Evolutionary conservation across 1,139 yeast species (phyloP).

Genomic region (Saccharomyces pastorianus): DNA sequence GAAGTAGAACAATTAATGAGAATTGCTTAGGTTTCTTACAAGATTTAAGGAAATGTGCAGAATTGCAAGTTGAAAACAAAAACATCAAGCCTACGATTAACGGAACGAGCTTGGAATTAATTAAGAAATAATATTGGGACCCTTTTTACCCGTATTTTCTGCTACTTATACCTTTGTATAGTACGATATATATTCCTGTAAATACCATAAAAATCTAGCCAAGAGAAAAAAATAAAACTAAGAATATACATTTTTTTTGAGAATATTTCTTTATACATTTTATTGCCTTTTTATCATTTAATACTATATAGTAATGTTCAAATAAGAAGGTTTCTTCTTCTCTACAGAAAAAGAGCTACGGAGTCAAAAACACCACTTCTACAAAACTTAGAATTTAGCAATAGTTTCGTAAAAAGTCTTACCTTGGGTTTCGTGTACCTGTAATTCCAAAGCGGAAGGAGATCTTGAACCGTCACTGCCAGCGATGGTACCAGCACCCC

Average conservation of each 20-base stretch:
- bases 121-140: background rate
- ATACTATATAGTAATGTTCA: background rate
- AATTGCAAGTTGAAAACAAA: slow-evolving; percentile 11
- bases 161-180: background rate
- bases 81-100: slow-evolving; percentile 16
- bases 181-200: background rate
- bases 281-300: background rate
- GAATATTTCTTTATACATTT: background rate
- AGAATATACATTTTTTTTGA: background rate
- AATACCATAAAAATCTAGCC: background rate
- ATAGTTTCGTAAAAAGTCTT: slow-evolving; percentile 39
- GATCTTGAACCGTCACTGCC: slow-evolving; percentile 69
- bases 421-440: slow-evolving; percentile 53
- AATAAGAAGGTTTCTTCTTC: background rate
- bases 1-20: slow-evolving; percentile 17
- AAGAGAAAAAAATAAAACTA: too few relatives aligned
- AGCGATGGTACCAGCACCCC: slow-evolving; percentile 81
- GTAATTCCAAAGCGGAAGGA: slow-evolving; percentile 55
- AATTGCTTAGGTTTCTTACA: slow-evolving; percentile 15
- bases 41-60: slow-evolving; percentile 20
- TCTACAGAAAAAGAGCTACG: background rate
- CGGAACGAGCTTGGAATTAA: slow-evolving; percentile 3
- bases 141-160: background rate
- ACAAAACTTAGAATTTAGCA: slow-evolving; percentile 10
- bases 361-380: background rate